Conservation (phyloP, 164 flowering plant genomes). For the Magnolia kwangsiensis region DNA sequence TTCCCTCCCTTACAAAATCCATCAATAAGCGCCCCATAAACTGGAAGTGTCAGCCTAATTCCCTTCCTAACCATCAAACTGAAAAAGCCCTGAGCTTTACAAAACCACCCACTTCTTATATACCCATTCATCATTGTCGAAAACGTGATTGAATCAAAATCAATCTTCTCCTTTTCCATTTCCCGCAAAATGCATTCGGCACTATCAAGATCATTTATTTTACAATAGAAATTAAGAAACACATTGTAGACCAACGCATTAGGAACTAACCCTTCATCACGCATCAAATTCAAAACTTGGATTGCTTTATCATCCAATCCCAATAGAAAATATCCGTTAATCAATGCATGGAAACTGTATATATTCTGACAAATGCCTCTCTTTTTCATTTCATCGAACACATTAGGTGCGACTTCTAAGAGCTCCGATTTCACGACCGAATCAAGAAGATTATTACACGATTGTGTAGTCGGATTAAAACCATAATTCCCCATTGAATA, state of each 20-base stretch:
- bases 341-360: not conserved
- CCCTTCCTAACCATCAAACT: constrained; percentile 1
- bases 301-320: not conserved
- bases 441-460: constrained; percentile 8
- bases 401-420: not conserved
- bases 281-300: not conserved
- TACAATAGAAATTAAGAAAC: not conserved
- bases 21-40: constrained; percentile 2
- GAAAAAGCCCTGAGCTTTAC: not conserved
- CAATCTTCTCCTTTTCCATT: not conserved
- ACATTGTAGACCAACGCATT: not conserved
- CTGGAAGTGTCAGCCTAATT: not conserved
- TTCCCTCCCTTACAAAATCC: constrained; percentile 1
- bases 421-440: constrained; percentile 2
- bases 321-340: not conserved
- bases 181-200: not conserved
- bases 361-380: not conserved
- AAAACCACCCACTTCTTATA: not conserved
- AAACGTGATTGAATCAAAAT: not conserved
- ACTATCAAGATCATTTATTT: not conserved
- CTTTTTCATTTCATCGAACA: constrained; percentile 6
- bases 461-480: constrained; percentile 3
- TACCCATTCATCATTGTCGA: constrained; percentile 3
- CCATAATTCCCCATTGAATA: not conserved
- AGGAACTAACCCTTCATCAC: not conserved